Base-by-base conservation (phyloP, 2,329 filamentous ascomycete genomes). In the Chalaropsis thielavioides region DNA sequence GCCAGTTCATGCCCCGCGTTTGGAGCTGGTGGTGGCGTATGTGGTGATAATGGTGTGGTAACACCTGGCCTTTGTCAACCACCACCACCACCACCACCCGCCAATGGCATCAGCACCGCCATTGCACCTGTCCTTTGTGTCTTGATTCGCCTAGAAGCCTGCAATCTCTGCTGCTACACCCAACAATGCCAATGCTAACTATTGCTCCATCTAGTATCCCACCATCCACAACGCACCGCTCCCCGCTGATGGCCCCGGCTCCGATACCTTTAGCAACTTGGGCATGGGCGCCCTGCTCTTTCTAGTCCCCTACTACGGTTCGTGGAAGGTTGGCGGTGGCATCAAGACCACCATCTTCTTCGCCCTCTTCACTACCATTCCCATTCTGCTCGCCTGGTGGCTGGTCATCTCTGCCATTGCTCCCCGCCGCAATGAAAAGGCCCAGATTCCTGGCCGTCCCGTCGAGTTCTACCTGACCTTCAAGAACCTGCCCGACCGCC, bases 201-300 rank as follows among this genome's bases (percentile, higher is more conserved):
- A 62, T 13, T 63, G 74, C 74, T 49, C 73, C 68, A 66, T 70
- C 67, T 72, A 95, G 92, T 92, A 85, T 72, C 87, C 90, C 40
- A 78, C 90, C 68, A 97, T 97, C 78, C 89, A 95, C 74, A 97
- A 97, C 84, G 89, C 86, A 61, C 91, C 94, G 69, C 84, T 97
- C 54, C 94, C 94, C 44, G 92, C 92, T 69, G 94, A 99, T 75
- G 89, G 85, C 62, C 79, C 90, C 62, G 89, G 91, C 69, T 85
- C 83, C 75, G 90, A 95, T 70, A 86, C 80, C 76, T 99, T 97
- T 85, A 92, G 87, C 78, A 95, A 94, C 78, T 77, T 80, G 70
- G 77, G 88, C 71, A 85, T 97, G 70, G 80, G 90, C 75, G 80
- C 82, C 70, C 75, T 92, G 68, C 75, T 96, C 68, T 75, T 84